Base-by-base conservation (phyloP, 176 grass and related monocot genomes). In the Raddia guianensis region DNA sequence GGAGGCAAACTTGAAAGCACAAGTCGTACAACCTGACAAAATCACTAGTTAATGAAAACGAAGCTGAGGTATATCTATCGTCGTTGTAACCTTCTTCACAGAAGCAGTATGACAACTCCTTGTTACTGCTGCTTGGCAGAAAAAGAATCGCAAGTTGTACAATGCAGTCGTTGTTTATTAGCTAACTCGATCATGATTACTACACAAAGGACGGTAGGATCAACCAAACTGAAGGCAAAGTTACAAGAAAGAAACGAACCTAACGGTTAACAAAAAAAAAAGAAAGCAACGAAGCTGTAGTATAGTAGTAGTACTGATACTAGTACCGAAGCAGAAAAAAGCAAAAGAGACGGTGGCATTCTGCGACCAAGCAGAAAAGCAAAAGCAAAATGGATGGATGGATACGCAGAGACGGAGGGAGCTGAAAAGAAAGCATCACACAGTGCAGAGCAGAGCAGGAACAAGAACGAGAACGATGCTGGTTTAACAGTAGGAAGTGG, bases 261-360 rank as follows among this genome's bases (percentile, higher is more conserved):
- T 5, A 73, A 79, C 71, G 11, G 64, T 35, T 19, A 2, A 6
- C 16, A 76, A 40, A 80, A 37, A 76, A 76, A 37, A 80, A 11
- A 40, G 70, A 88, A 80, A 85, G 72, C 54, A 34, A 9, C 15
- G 7, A 54, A 54, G 11, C 46, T 5, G 6, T 11, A 11, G 12
- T 18, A 9, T 34, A 16, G 20, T 13, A 16, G 20, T 13, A 27
- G 18, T 27, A 34, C 2, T 10, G 49, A 67, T 62, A 48, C 57
- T 77, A 49, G 43, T 63, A 76, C 19, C 13, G 61, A 34, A 80
- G 56, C 68, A n/a, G 6, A 40, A 3, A 40, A 89, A 89, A 89
- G 82, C 82, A 76, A 89, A 89, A 89, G 82, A 48, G 1, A 42
- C 19, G 16, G 2, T 13, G 59, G 70, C 84, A 70, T 65, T 79